Percentiles rank a stretch among this genome's conserved stretches.
Conservation (phyloP, 805 yeast genomes). For the Aciculoconidium aculeatum region DNA sequence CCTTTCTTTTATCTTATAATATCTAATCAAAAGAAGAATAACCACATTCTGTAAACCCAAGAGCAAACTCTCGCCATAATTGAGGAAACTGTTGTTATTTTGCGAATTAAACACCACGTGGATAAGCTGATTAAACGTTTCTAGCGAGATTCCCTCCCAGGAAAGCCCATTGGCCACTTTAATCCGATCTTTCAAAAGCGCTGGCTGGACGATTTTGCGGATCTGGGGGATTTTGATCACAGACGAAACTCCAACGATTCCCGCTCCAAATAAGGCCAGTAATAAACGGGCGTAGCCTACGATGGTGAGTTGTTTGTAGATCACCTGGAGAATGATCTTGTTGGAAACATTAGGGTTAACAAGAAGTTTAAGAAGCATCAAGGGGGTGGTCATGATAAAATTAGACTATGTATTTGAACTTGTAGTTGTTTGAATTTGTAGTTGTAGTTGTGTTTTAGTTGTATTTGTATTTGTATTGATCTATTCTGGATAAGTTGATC, state of each 20-base stretch:
- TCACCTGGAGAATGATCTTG: conserved; percentile 32
- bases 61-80: conserved; percentile 36
- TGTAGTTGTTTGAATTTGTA: too few species aligned
- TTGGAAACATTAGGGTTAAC: conserved; percentile 37
- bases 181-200: conserved; percentile 17
- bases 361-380: conserved; percentile 26
- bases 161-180: conserved; percentile 34
- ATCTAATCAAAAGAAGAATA: conserved; percentile 31
- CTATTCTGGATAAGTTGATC: too few species aligned
- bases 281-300: conserved; percentile 30
- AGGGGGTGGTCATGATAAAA: conserved; percentile 21
- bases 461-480: too few species aligned
- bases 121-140: conserved; percentile 29
- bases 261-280: conserved; percentile 26
- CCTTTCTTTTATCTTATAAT: conserved; percentile 20
- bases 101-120: conserved; percentile 36
- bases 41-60: conserved; percentile 34
- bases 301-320: conserved; percentile 26
- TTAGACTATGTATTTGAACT: neutral
- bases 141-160: conserved; percentile 29
- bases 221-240: conserved; percentile 38
- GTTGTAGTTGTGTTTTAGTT: too few species aligned
- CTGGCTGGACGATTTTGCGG: conserved; percentile 26
- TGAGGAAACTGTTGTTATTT: conserved; percentile 27
- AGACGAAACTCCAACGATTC: conserved; percentile 33